phyloP scores from a whole-genome alignment of 225 moss, liverwort and hornwort genomes.

The Lunularia cruciata region DNA sequence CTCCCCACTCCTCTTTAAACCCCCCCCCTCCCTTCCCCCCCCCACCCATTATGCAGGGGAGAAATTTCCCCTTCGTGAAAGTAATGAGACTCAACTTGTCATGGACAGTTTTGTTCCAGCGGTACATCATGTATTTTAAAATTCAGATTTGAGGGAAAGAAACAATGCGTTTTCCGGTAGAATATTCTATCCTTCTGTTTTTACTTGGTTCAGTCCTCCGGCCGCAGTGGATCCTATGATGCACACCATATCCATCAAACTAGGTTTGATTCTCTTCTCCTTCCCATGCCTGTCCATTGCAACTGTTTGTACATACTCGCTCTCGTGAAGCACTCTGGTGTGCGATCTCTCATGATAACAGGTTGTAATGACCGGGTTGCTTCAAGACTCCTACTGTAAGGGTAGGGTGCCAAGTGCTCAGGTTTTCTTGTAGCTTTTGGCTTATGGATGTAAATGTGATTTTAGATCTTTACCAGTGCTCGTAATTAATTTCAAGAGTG shows the following conservation, averaged over 20 bases:
- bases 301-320: no score
- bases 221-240: not conserved
- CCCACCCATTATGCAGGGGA: constrained; percentile 37
- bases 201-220: not conserved
- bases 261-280: not conserved
- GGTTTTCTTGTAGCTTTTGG: no score
- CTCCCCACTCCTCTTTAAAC: constrained; percentile 1
- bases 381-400: no score
- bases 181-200: not conserved
- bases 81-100: constrained; percentile 44
- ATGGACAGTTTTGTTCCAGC: constrained; percentile 61
- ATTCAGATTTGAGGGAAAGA: constrained; percentile 43
- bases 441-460: no score
- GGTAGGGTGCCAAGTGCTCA: no score
- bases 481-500: no score
- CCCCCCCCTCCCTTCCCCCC: no score
- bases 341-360: no score
- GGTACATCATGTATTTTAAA: constrained; percentile 49
- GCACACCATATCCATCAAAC: not conserved
- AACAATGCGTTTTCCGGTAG: constrained; percentile 6
- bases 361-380: no score
- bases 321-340: no score
- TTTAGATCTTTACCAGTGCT: no score
- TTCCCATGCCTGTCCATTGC: no score
- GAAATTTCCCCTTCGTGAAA: constrained; percentile 43